Percentiles rank a stretch among this genome's conserved stretches.
Conservation (phyloP, 805 yeast species). For the Pichia kluyveri region DNA sequence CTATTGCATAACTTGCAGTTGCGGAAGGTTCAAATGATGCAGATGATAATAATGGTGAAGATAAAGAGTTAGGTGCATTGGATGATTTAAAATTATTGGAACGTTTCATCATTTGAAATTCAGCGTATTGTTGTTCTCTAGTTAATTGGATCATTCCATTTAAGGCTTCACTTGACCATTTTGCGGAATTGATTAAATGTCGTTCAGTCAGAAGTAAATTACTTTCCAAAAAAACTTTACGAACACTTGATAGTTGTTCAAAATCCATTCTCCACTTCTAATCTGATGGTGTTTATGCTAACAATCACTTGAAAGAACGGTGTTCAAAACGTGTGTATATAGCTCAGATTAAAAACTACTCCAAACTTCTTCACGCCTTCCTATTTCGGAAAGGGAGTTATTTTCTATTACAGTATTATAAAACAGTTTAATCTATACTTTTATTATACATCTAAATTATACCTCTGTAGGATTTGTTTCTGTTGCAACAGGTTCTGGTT, state of each 20-base stretch:
- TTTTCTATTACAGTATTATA: too few species aligned
- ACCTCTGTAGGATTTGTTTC: too few species aligned
- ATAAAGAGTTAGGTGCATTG: not conserved
- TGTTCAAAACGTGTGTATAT: too few species aligned
- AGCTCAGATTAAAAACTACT: too few species aligned
- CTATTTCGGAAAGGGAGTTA: not conserved
- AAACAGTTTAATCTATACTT: too few species aligned
- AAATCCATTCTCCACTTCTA: slow-evolving; percentile 4
- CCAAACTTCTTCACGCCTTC: not conserved
- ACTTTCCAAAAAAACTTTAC: slow-evolving; percentile 4
- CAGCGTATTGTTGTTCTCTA: slow-evolving; percentile 7
- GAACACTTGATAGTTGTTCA: slow-evolving; percentile 1
- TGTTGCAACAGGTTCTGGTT: too few species aligned
- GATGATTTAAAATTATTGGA: not conserved
- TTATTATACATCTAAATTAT: too few species aligned
- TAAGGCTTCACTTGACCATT: slow-evolving; percentile 9
- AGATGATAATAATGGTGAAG: slow-evolving; percentile 6
- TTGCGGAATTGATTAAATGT: slow-evolving; percentile 13
- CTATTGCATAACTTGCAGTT: not conserved
- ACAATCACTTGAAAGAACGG: too few species aligned
- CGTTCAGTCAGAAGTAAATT: not conserved
- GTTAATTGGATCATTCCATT: slow-evolving; percentile 8
- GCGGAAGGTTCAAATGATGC: not conserved
- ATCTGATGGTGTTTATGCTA: too few species aligned
- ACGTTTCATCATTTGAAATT: slow-evolving; percentile 5